Evolutionary conservation across 2,329 filamentous ascomycete genomes (phyloP).

Genomic region (Nemania bipapillata): DNA sequence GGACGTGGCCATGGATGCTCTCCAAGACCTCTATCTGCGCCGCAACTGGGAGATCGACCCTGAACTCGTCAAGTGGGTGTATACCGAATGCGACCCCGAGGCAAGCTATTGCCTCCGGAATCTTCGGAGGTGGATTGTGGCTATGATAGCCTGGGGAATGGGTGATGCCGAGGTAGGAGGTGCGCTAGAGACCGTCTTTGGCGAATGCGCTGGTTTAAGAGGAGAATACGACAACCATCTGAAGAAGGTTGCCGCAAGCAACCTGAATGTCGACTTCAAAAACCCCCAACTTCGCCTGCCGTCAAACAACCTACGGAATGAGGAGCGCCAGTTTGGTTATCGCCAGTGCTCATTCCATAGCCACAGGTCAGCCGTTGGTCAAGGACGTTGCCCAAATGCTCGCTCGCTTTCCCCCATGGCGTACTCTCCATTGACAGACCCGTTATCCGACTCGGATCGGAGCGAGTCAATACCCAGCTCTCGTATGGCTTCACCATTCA

Average conservation of each 20-base stretch:
- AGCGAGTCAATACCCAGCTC: constrained; percentile 39
- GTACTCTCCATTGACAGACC: constrained; percentile 45
- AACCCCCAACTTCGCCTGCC: constrained; percentile 70
- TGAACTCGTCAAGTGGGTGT: constrained; percentile 63
- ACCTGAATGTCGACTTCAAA: constrained; percentile 66
- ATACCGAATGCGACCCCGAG: constrained; percentile 63
- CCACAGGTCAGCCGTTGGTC: constrained; percentile 65
- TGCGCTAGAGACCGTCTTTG: constrained; percentile 56
- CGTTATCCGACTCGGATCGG: constrained; percentile 48
- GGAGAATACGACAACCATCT: constrained; percentile 65
- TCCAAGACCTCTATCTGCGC: constrained; percentile 69
- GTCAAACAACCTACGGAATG: constrained; percentile 65
- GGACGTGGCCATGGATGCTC: constrained; percentile 67
- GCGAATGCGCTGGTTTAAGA: constrained; percentile 58
- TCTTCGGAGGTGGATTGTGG: constrained; percentile 68
- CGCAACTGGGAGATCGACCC: constrained; percentile 69
- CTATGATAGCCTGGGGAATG: constrained; percentile 69
- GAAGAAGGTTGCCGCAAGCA: constrained; percentile 62
- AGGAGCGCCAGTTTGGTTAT: constrained; percentile 69
- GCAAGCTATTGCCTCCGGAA: constrained; percentile 65
- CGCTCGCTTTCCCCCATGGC: constrained; percentile 38
- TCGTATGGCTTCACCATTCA: constrained; percentile 34
- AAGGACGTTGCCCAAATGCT: constrained; percentile 64
- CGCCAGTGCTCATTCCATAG: constrained; percentile 70
- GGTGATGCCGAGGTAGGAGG: constrained; percentile 50